Percentiles rank a stretch among this genome's conserved stretches.
Conservation (phyloP, 192 early-diverging fungal species). For the Cetraspora pellucida region DNA sequence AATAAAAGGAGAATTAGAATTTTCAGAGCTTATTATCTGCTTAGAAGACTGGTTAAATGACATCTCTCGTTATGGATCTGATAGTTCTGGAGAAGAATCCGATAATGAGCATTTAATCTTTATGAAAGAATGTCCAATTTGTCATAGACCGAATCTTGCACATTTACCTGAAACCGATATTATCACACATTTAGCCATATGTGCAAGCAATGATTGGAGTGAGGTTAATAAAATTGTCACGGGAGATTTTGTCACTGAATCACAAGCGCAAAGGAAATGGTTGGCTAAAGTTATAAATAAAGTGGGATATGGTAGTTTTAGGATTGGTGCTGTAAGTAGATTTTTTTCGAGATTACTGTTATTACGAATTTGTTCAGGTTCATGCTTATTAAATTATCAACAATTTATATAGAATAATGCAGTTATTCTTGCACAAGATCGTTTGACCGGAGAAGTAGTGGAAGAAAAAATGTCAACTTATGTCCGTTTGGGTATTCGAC, state of each 20-base stretch:
- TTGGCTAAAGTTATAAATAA: constrained; percentile 63
- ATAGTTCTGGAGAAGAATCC: constrained; percentile 41
- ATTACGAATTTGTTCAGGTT: constrained; percentile 37
- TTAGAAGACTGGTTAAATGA: constrained; percentile 55
- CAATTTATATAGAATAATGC: constrained; percentile 54
- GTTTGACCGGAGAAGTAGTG: constrained; percentile 62
- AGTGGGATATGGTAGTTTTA: constrained; percentile 65
- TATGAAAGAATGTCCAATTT: constrained; percentile 72
- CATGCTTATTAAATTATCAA: not conserved
- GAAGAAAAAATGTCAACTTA: constrained; percentile 82
- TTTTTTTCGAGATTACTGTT: not conserved
- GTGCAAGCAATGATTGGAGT: constrained; percentile 69
- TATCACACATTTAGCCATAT: constrained; percentile 74
- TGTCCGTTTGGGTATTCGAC: constrained; percentile 76
- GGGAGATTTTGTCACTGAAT: constrained; percentile 77
- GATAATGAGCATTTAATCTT: constrained; percentile 63
- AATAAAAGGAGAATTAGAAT: constrained; percentile 59
- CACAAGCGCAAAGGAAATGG: constrained; percentile 73
- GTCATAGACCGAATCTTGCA: constrained; percentile 57
- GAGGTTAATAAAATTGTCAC: constrained; percentile 71
- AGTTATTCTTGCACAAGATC: constrained; percentile 78
- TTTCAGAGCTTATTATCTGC: constrained; percentile 61
- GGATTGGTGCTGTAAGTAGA: constrained; percentile 48
- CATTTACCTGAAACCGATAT: constrained; percentile 65
- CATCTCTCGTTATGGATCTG: constrained; percentile 23